phyloP scores from a whole-genome alignment of 345 rosid genomes.

The Cardamine resedifolia region DNA sequence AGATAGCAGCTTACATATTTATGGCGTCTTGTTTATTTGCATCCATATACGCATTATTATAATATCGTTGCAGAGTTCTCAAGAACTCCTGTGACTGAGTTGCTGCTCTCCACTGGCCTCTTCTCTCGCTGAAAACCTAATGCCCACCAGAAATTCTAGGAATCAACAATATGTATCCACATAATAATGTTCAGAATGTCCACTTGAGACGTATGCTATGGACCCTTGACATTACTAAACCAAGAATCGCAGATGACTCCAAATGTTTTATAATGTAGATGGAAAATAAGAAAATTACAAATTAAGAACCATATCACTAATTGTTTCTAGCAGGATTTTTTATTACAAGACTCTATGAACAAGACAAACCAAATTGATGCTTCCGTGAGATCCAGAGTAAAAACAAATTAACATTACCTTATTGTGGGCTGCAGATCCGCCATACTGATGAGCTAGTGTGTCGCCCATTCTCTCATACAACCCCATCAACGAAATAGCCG shows the following conservation, averaged over 20 bases:
- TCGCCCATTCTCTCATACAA: slow-evolving; percentile 90
- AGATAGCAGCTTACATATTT: slow-evolving; percentile 60
- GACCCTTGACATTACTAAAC: background rate
- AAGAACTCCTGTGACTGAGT: slow-evolving; percentile 96
- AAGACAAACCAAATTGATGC: background rate
- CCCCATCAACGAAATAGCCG: slow-evolving; percentile 74
- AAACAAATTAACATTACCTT: slow-evolving; percentile 44
- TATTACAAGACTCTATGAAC: slow-evolving; percentile 1
- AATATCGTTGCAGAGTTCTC: slow-evolving; percentile 88
- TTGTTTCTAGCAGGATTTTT: background rate
- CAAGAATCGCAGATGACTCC: background rate
- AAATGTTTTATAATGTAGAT: background rate
- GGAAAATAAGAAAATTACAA: background rate
- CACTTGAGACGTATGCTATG: background rate
- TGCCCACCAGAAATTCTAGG: slow-evolving; percentile 26
- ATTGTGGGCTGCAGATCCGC: slow-evolving; percentile 93
- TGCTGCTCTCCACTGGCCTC: slow-evolving; percentile 96
- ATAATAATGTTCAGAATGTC: background rate
- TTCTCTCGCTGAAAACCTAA: slow-evolving; percentile 84
- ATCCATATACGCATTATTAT: slow-evolving; percentile 92
- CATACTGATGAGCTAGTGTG: slow-evolving; percentile 83
- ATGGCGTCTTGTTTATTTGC: slow-evolving; percentile 87
- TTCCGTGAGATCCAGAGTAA: background rate
- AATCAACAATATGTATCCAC: slow-evolving; percentile 7
- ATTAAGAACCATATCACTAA: background rate